Evolutionary conservation across 148 eudicot genomes (phyloP), one percentile per base, ranked within the genome.

Genomic region (Pouteria glomerata): DNA sequence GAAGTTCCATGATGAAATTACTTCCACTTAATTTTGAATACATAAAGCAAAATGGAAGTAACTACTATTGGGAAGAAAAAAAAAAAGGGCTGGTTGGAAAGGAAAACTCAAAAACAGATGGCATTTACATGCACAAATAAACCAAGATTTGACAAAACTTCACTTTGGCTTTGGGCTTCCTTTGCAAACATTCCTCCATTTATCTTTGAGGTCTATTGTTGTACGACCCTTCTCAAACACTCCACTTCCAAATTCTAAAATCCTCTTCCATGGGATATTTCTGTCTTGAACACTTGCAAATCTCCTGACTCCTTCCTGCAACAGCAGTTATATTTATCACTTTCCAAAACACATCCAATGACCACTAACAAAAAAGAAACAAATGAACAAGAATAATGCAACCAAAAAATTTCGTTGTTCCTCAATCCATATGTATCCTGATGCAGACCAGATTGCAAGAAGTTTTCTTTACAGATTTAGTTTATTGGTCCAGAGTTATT

Each of bases 161-260:
- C 76, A 76, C 39, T 76, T 72, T 13, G 34, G 14, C 58, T 70
- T 72, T 23, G 79, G 76, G 70, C 75, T 75, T 66, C 57, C 77
- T 76, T 74, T 83, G 48, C 85, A 41, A 4, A 91, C 72, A 62
- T 87, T 91, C 77, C 86, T 85, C 93, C 93, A 90, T 77, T 90
- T 87, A 75, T 91, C 93, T 83, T 91, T 89, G 44, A 91, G 91
- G 77, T 89, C 84, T 62, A 72, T 35, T 8, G 88, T 8, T 2
- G 84, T 87, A 45, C 94, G 88, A 61, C 86, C 74, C 72, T 73
- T 73, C 59, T 66, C 77, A 58, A 91, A 91, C 19, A 82, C 85
- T n/a, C 74, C 72, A 29, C 78, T 74, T 62, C 97, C 97, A 60
- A 61, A 79, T 73, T 91, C 88, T 81, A 89, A 70, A 51, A 91